phyloP scores from a whole-genome alignment of 2,329 filamentous ascomycete genomes.

The Alternaria conjuncta region DNA sequence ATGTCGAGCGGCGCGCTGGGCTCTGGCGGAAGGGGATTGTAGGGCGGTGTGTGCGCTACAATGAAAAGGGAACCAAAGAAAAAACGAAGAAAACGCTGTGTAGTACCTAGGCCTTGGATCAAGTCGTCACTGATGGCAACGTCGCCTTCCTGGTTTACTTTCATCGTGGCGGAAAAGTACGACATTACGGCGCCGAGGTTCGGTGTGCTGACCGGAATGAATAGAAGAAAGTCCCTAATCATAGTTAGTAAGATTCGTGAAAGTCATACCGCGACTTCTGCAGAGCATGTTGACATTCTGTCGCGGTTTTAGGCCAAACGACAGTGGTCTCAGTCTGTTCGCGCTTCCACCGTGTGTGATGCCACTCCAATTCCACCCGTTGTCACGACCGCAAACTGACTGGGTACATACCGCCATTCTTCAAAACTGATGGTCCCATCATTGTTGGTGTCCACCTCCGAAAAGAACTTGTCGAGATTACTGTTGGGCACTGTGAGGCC shows the following conservation, averaged over 20 bases:
- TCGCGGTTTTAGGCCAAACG: not conserved
- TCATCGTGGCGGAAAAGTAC: slow-evolving; percentile 89
- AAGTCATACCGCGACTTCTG: not conserved
- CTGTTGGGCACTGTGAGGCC: slow-evolving; percentile 79
- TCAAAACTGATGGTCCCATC: slow-evolving; percentile 88
- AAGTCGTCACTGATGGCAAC: slow-evolving; percentile 89
- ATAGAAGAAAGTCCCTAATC: slow-evolving; percentile 82
- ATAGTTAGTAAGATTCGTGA: slow-evolving; percentile 18
- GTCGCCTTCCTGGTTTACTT: slow-evolving; percentile 91
- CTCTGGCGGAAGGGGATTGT: slow-evolving; percentile 32
- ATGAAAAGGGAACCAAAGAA: slow-evolving; percentile 78
- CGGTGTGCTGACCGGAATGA: slow-evolving; percentile 74
- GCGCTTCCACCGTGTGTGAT: not conserved
- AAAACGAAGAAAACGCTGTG: slow-evolving; percentile 69
- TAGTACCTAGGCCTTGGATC: slow-evolving; percentile 92
- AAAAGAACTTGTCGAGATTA: slow-evolving; percentile 84
- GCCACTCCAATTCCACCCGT: not conserved
- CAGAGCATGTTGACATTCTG: not conserved
- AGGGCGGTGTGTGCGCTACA: slow-evolving; percentile 62
- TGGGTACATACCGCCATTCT: slow-evolving; percentile 84
- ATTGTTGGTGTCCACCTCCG: slow-evolving; percentile 85
- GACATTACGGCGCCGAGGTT: slow-evolving; percentile 83
- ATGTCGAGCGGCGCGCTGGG: slow-evolving; percentile 36
- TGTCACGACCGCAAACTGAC: not conserved
- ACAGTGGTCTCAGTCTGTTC: not conserved